Conservation (phyloP, 345 rosid genomes). For the Populus simonii region DNA sequence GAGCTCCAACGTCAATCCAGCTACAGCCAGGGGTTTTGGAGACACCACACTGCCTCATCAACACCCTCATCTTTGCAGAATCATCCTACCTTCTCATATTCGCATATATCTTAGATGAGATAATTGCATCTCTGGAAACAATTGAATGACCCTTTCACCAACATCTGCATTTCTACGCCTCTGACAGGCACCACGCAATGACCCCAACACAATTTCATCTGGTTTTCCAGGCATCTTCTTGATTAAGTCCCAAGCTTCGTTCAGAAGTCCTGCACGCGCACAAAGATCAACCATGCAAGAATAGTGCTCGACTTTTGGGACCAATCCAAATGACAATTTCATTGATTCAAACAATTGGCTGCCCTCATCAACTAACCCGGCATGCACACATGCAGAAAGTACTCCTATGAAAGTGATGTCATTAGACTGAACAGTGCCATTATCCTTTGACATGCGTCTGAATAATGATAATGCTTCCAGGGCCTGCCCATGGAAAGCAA, state of each 20-base stretch:
- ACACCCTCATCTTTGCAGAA: too few species aligned
- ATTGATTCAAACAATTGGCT: conserved; percentile 32
- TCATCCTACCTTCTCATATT: too few species aligned
- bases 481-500: conserved; percentile 76
- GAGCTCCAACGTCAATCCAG: too few species aligned
- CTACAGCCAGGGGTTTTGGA: too few species aligned
- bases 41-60: too few species aligned
- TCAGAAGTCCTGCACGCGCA: conserved; percentile 66
- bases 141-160: background rate
- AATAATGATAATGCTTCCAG: conserved; percentile 62
- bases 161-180: too few species aligned
- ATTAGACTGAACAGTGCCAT: conserved; percentile 44
- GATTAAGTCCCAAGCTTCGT: conserved; percentile 78
- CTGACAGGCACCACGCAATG: too few species aligned
- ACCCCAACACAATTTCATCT: too few species aligned
- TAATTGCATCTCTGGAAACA: too few species aligned
- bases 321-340: conserved; percentile 60
- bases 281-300: conserved; percentile 86
- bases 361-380: too few species aligned
- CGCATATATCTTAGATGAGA: too few species aligned
- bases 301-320: conserved; percentile 79
- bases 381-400: too few species aligned
- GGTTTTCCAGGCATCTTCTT: conserved; percentile 55
- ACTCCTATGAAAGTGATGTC: conserved; percentile 41
- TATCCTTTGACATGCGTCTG: conserved; percentile 44